These are phyloP conservation scores for Aspergillus eucalypticola DNA, from an alignment of 2,329 filamentous ascomycete genomes.

Conservation along the genomic window DNA sequence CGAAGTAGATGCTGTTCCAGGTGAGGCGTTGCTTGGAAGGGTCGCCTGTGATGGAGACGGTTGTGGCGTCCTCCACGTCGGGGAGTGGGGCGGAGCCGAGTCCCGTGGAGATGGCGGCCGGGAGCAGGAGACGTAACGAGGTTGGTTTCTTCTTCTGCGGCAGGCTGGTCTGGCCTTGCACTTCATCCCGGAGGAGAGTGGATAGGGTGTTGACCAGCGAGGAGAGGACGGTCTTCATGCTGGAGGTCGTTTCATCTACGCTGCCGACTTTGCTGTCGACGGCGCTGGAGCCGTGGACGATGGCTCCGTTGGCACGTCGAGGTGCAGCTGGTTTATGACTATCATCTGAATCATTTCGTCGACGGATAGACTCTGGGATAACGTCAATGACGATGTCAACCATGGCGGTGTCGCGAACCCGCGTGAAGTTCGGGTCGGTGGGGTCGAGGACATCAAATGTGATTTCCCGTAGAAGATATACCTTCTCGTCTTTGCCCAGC, in stretches of 20 bases:
- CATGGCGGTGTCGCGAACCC: slow-evolving; percentile 69
- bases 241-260: slow-evolving; percentile 33
- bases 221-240: slow-evolving; percentile 46
- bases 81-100: slow-evolving; percentile 67
- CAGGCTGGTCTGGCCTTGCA: slow-evolving; percentile 32
- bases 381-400: slow-evolving; percentile 72
- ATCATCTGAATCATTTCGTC: slow-evolving; percentile 36
- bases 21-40: slow-evolving; percentile 54
- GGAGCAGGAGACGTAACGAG: slow-evolving; percentile 43
- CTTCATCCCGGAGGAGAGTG: slow-evolving; percentile 49
- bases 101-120: slow-evolving; percentile 54
- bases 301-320: slow-evolving; percentile 22
- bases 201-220: slow-evolving; percentile 54
- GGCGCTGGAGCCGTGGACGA: slow-evolving; percentile 24
- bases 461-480: slow-evolving; percentile 75
- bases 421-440: slow-evolving; percentile 79
- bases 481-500: slow-evolving; percentile 82
- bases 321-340: slow-evolving; percentile 26
- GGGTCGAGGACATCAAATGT: slow-evolving; percentile 65
- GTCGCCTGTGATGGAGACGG: slow-evolving; percentile 36
- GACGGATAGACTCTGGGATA: slow-evolving; percentile 37
- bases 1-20: slow-evolving; percentile 72
- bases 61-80: slow-evolving; percentile 58
- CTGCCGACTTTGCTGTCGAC: slow-evolving; percentile 28
- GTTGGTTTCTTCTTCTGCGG: slow-evolving; percentile 35